Conservation (phyloP, 345 rosid genomes). For the Sonneratia alba region DNA sequence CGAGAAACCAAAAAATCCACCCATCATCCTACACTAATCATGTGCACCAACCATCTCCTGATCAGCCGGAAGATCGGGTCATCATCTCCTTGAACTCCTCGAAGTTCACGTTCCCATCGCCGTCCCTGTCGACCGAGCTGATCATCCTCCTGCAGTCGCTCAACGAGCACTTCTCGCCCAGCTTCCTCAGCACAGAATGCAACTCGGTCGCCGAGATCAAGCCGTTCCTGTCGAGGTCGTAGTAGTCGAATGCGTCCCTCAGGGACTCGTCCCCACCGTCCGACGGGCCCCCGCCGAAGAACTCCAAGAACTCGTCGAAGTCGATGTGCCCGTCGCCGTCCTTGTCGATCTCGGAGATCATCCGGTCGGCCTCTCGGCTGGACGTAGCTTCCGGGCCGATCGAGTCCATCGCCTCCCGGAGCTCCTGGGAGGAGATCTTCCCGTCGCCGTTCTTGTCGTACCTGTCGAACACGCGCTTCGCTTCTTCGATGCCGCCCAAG, state of each 20-base stretch:
- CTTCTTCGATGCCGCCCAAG: conserved; percentile 30
- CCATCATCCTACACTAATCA: too few relatives aligned
- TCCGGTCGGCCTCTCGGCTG: conserved; percentile 35
- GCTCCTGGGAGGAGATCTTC: conserved; percentile 61
- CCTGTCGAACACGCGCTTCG: conserved; percentile 40
- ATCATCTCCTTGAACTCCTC: conserved; percentile 94
- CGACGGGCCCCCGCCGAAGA: conserved; percentile 15
- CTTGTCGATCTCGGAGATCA: conserved; percentile 70
- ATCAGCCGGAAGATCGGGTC: conserved; percentile 15
- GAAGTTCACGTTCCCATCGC: conserved; percentile 81
- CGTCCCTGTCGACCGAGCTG: conserved; percentile 68
- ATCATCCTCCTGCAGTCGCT: conserved; percentile 75
- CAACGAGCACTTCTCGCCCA: conserved; percentile 69
- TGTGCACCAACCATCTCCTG: not conserved
- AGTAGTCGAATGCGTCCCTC: conserved; percentile 66
- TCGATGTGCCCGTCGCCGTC: conserved; percentile 81
- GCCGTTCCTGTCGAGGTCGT: conserved; percentile 69
- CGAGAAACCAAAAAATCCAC: too few relatives aligned
- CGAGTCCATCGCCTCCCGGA: conserved; percentile 37
- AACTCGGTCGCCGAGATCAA: conserved; percentile 66
- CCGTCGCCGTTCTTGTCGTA: conserved; percentile 93
- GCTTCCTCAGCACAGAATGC: conserved; percentile 57
- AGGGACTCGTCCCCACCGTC: conserved; percentile 25
- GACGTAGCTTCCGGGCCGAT: conserved; percentile 37
- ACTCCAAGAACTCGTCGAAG: conserved; percentile 57